These are phyloP conservation scores for Tubosaeta sp. DNA, from an alignment of 768 basidiomycete genomes.

Conservation along the genomic window DNA sequence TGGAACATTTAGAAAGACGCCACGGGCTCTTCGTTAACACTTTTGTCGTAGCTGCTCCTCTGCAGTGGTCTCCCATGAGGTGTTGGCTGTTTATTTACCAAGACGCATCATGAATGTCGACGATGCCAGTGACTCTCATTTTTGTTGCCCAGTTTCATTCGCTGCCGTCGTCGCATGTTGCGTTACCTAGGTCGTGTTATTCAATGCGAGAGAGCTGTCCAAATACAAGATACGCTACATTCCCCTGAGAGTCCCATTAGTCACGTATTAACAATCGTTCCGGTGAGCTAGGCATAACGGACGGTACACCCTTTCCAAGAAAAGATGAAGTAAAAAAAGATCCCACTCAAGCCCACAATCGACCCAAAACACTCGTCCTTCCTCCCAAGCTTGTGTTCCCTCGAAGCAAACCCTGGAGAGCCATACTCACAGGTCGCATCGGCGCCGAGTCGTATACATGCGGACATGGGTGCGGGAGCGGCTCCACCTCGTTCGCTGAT, in stretches of 20 bases:
- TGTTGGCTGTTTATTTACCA: no score
- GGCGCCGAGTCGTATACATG: constrained; percentile 75
- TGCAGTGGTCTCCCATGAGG: no score
- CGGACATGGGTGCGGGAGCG: constrained; percentile 69
- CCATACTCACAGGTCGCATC: constrained; percentile 71
- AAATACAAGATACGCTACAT: neutral
- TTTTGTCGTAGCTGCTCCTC: no score
- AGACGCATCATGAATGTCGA: neutral
- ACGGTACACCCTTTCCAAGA: neutral
- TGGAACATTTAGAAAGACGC: neutral
- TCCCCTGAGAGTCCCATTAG: neutral
- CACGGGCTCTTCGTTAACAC: neutral
- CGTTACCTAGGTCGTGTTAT: no score
- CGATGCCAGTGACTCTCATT: no score
- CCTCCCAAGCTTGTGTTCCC: constrained; percentile 33
- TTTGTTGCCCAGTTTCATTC: no score
- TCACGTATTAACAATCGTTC: neutral
- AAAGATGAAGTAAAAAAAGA: neutral
- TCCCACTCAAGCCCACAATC: constrained; percentile 44
- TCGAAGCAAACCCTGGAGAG: constrained; percentile 64
- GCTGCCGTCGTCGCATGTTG: no score
- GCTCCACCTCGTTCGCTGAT: constrained; percentile 40
- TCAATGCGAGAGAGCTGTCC: neutral
- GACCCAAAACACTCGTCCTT: constrained; percentile 55
- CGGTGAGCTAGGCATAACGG: neutral